Evolutionary conservation across 768 basidiomycete species (phyloP).

Genomic region (Xerocomellus amylosporus): DNA sequence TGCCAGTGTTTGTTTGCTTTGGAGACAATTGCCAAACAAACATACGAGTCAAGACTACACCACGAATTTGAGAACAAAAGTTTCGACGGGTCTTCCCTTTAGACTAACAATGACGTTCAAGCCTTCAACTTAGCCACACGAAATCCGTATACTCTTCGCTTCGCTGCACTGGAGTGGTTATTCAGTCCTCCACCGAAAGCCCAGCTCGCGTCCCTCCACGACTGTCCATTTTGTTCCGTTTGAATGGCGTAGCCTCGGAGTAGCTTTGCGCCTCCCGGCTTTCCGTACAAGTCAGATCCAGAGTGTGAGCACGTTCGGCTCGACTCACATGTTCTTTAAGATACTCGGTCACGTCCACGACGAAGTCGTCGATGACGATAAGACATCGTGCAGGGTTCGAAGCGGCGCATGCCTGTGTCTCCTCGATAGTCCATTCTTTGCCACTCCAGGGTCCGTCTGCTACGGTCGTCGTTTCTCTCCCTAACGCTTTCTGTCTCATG

Average conservation of each 20-base stretch:
- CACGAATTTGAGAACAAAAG: neutral
- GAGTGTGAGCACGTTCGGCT: neutral
- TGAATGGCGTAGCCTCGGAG: slow-evolving; percentile 2
- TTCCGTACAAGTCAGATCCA: neutral
- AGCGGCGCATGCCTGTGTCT: neutral
- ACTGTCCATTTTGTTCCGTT: neutral
- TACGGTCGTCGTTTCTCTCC: neutral
- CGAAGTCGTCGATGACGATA: slow-evolving; percentile 7
- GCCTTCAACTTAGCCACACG: slow-evolving; percentile 8
- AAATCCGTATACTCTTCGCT: neutral
- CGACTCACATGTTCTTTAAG: slow-evolving; percentile 10
- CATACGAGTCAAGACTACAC: neutral
- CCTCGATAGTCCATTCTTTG: slow-evolving; percentile 5
- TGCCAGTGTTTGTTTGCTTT: neutral
- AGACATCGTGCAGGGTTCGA: neutral
- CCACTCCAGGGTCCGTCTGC: slow-evolving; percentile 2
- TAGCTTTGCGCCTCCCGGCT: slow-evolving; percentile 8
- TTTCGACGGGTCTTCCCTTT: neutral
- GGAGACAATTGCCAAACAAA: neutral
- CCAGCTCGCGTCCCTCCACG: slow-evolving; percentile 12
- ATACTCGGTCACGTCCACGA: slow-evolving; percentile 6
- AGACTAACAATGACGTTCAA: neutral
- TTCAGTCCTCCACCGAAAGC: slow-evolving; percentile 9
- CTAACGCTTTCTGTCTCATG: slow-evolving; percentile 6
- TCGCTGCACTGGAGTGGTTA: slow-evolving; percentile 8